A percentile compares a stretch with the other conserved stretches of the same genome.
Evolutionary conservation across 176 grass and related monocot species (phyloP).

Genomic region (Themeda triandra): DNA sequence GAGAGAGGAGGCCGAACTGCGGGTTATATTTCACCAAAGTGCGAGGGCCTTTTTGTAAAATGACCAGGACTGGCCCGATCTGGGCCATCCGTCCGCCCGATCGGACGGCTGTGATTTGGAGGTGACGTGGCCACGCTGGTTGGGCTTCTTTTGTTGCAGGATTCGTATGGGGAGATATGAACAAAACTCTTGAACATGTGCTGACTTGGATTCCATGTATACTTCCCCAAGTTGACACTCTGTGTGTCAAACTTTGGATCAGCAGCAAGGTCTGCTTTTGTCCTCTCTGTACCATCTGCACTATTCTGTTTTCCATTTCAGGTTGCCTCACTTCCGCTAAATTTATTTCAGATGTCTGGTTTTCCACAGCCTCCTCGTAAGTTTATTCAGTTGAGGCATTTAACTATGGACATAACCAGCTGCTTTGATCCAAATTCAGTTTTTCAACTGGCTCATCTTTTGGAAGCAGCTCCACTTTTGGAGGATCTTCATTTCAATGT

Average conservation of each 20-base stretch:
- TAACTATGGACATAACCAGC: not conserved
- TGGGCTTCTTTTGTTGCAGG: no score
- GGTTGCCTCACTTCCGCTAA: not conserved
- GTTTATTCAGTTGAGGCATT: not conserved
- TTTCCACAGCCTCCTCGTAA: not conserved
- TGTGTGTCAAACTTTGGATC: not conserved
- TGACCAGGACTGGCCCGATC: no score
- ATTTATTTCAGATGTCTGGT: conserved; percentile 1
- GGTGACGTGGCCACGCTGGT: no score
- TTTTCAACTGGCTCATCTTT: conserved; percentile 11
- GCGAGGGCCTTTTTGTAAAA: no score
- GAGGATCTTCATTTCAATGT: not conserved
- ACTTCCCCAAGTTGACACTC: conserved; percentile 6
- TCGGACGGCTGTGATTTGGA: no score
- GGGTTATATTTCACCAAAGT: no score
- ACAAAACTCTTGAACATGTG: not conserved
- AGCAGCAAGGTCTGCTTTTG: not conserved
- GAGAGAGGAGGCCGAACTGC: no score
- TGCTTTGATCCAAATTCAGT: not conserved
- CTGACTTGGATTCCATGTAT: not conserved
- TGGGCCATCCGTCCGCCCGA: no score
- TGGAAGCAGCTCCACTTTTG: not conserved
- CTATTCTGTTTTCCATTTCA: not conserved
- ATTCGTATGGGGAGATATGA: no score
- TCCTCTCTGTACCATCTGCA: not conserved